These are phyloP conservation scores for Kentomonas sorsogonicus DNA, from an alignment of 208 protist species.

Conservation along the genomic window DNA sequence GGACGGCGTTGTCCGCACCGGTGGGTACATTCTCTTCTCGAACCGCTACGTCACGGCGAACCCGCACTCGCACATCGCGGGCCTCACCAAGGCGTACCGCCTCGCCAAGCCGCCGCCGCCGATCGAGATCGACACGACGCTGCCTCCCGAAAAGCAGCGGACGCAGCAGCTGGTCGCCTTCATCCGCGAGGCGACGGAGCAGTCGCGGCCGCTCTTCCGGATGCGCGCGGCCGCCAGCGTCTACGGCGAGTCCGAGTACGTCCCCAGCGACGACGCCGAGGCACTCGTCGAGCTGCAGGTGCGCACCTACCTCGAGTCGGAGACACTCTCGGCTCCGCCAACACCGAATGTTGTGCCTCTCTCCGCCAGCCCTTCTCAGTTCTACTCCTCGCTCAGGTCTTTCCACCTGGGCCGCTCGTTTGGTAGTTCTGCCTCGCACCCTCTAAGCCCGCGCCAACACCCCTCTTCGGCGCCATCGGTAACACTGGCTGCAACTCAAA, in stretches of 20 bases:
- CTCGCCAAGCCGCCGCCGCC: conserved; percentile 3
- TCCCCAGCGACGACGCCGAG: too few relatives aligned
- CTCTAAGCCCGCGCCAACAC: too few relatives aligned
- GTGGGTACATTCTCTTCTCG: conserved; percentile 25
- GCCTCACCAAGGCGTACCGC: conserved; percentile 17
- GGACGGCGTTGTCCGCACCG: conserved; percentile 13
- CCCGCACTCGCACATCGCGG: conserved; percentile 15
- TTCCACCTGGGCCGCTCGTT: too few relatives aligned
- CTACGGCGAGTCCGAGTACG: conserved; percentile 20
- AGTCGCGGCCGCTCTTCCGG: conserved; percentile 23
- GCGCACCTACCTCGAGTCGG: too few relatives aligned
- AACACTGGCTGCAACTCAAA: too few relatives aligned
- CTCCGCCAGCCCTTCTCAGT: too few relatives aligned
- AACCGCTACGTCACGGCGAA: conserved; percentile 20
- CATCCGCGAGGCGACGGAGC: conserved; percentile 16
- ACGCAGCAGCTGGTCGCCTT: conserved; percentile 21
- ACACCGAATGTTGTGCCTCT: too few relatives aligned
- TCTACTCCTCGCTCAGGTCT: too few relatives aligned
- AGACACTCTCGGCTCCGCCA: too few relatives aligned
- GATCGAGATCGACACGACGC: neutral
- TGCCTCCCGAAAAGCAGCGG: conserved; percentile 4
- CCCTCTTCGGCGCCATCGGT: too few relatives aligned
- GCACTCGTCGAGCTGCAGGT: too few relatives aligned
- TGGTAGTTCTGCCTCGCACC: too few relatives aligned
- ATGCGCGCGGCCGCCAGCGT: conserved; percentile 12